Conservation (phyloP, 495 filamentous ascomycete genomes). For the Neurospora sublineolata region DNA sequence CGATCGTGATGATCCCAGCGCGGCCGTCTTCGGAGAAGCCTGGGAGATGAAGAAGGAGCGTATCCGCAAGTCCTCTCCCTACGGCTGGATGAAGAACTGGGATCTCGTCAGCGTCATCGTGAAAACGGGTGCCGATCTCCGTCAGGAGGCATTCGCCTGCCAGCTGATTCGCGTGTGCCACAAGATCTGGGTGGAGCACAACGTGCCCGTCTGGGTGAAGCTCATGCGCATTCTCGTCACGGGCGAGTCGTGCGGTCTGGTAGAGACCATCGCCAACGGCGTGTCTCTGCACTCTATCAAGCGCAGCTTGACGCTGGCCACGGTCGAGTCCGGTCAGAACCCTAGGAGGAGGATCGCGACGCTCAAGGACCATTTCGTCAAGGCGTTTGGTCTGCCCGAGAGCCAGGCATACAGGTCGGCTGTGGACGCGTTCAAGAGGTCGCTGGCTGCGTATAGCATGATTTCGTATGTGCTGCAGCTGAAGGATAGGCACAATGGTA, state of each 20-base stretch:
- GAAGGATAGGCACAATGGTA: conserved; percentile 73
- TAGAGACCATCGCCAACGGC: conserved; percentile 72
- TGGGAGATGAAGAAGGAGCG: conserved; percentile 67
- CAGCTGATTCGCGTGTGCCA: conserved; percentile 64
- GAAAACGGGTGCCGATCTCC: conserved; percentile 64
- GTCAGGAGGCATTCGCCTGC: conserved; percentile 70
- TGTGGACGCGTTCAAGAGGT: conserved; percentile 57
- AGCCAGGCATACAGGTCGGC: conserved; percentile 50
- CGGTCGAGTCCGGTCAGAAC: conserved; percentile 52
- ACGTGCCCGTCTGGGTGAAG: conserved; percentile 66
- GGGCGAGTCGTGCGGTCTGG: conserved; percentile 63
- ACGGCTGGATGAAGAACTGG: conserved; percentile 72
- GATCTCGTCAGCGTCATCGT: conserved; percentile 70
- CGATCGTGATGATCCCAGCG: conserved; percentile 69
- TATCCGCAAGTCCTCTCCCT: conserved; percentile 61
- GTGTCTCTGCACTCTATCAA: conserved; percentile 67
- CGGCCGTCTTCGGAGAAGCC: conserved; percentile 67
- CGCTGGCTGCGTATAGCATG: conserved; percentile 63
- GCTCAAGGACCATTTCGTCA: conserved; percentile 63
- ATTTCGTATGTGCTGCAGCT: conserved; percentile 67
- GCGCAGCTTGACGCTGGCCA: conserved; percentile 57
- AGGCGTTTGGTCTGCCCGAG: conserved; percentile 55
- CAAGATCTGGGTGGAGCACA: conserved; percentile 63
- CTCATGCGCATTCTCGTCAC: conserved; percentile 70
- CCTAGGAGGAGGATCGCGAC: conserved; percentile 57